Conservation (phyloP, 768 basidiomycete species). For the Erythrobasidium yunnanense region DNA sequence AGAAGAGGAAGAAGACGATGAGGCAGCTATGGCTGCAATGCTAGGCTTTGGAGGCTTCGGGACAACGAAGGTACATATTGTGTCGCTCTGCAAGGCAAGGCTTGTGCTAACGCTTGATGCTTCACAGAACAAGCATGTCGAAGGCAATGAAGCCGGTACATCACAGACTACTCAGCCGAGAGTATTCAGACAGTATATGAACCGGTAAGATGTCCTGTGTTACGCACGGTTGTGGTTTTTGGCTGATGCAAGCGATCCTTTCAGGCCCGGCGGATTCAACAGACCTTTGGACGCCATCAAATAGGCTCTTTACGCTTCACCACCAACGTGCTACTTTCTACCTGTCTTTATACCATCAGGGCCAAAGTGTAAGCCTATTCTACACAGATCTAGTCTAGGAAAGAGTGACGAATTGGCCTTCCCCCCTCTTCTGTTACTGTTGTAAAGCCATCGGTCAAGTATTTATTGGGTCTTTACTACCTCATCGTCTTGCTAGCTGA, state of each 20-base stretch:
- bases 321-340: too few species aligned
- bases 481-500: too few species aligned
- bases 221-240: background rate
- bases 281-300: slow-evolving; percentile 95
- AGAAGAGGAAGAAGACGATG: slow-evolving; percentile 53
- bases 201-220: slow-evolving; percentile 58
- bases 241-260: slow-evolving; percentile 28
- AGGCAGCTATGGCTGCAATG: slow-evolving; percentile 70
- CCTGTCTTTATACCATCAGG: too few species aligned
- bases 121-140: slow-evolving; percentile 61
- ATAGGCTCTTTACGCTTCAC: slow-evolving; percentile 43
- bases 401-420: too few species aligned
- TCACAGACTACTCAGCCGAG: slow-evolving; percentile 65
- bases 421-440: too few species aligned
- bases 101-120: slow-evolving; percentile 11
- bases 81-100: background rate
- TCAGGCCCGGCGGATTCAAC: slow-evolving; percentile 35
- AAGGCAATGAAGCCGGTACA: slow-evolving; percentile 67
- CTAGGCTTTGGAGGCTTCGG: slow-evolving; percentile 87
- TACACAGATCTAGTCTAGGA: too few species aligned
- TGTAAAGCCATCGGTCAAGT: too few species aligned
- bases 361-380: too few species aligned
- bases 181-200: slow-evolving; percentile 99
- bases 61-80: slow-evolving; percentile 61
- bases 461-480: too few species aligned